These are phyloP conservation scores for Pseudisothecium myosuroides DNA, from an alignment of 225 moss, liverwort and hornwort genomes.

Conservation along the genomic window DNA sequence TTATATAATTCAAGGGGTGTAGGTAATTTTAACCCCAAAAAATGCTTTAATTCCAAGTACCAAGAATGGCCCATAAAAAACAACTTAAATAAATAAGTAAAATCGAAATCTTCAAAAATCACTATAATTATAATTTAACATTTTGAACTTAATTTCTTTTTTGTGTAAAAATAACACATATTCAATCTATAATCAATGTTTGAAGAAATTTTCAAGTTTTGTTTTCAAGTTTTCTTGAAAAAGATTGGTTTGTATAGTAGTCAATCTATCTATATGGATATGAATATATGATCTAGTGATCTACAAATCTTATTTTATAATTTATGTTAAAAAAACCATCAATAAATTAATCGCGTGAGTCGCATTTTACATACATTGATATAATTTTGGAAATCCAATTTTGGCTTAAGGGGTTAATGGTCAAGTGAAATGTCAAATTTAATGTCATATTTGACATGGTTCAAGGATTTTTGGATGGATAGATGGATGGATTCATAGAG, in stretches of 20 bases:
- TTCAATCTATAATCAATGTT: background rate
- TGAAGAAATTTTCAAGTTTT: background rate
- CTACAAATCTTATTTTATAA: background rate
- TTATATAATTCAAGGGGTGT: background rate
- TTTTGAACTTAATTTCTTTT: background rate
- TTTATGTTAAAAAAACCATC: background rate
- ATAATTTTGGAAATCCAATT: background rate
- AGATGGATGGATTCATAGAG: background rate
- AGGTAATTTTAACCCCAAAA: background rate
- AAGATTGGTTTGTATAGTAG: accelerated
- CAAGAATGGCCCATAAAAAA: background rate
- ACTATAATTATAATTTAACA: background rate
- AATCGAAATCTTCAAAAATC: background rate
- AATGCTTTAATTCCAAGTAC: background rate
- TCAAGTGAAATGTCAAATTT: background rate
- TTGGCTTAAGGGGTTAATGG: background rate
- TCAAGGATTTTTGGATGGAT: background rate
- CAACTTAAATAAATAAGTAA: background rate
- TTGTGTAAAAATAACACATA: background rate
- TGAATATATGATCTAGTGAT: background rate
- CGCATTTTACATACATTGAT: background rate
- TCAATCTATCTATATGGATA: background rate
- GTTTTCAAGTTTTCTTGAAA: background rate
- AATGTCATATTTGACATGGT: background rate
- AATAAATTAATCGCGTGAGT: background rate